phyloP scores from a whole-genome alignment of 2,329 filamentous ascomycete genomes.

The Furcasterigmium sp. region DNA sequence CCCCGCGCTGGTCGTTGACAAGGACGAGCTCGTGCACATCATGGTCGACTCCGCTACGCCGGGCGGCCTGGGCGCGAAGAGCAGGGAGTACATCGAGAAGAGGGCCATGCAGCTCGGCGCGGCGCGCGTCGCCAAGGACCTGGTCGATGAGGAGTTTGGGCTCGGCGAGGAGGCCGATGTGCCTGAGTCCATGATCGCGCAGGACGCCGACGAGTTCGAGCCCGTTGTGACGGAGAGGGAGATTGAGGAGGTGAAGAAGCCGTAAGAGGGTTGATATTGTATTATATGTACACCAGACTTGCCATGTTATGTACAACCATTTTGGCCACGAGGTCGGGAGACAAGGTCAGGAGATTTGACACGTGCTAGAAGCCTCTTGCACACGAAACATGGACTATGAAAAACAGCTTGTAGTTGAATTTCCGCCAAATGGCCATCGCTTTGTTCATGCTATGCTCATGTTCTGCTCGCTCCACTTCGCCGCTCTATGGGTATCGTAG shows the following conservation, averaged over 20 bases:
- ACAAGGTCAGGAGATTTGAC: too few relatives aligned
- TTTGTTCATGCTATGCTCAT: too few relatives aligned
- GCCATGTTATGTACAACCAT: too few relatives aligned
- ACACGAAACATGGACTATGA: too few relatives aligned
- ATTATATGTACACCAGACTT: constrained; percentile 13
- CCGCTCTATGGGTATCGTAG: too few relatives aligned
- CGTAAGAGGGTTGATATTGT: neutral
- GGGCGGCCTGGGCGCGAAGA: constrained; percentile 28
- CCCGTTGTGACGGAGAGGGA: constrained; percentile 22
- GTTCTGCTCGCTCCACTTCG: too few relatives aligned
- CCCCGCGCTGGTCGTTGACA: constrained; percentile 25
- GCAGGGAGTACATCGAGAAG: constrained; percentile 16
- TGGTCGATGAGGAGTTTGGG: constrained; percentile 39
- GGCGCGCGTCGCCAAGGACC: constrained; percentile 28
- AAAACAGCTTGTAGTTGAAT: too few relatives aligned
- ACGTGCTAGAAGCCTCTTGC: too few relatives aligned
- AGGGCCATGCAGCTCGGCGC: neutral
- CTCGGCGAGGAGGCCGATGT: constrained; percentile 34
- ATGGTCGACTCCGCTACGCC: constrained; percentile 36
- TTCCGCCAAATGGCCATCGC: too few relatives aligned
- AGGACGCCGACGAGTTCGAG: constrained; percentile 30
- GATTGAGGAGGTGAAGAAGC: constrained; percentile 16
- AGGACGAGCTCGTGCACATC: constrained; percentile 32
- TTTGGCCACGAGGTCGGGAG: too few relatives aligned
- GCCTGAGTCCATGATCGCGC: constrained; percentile 19